phyloP scores from a whole-genome alignment of 345 rosid species.

The Ceriops tagal region DNA sequence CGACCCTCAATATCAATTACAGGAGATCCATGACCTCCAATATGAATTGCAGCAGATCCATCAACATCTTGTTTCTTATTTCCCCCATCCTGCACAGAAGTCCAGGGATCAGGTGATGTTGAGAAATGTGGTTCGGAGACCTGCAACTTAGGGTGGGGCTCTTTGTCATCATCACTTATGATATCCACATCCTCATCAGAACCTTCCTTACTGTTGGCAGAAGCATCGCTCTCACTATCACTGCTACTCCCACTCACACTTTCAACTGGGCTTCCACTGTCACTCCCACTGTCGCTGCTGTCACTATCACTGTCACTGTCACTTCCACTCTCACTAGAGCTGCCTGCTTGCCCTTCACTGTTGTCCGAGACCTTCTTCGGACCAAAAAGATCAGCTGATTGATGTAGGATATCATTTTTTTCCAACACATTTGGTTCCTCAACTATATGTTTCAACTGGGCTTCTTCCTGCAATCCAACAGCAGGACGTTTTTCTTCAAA shows the following conservation, averaged over 20 bases:
- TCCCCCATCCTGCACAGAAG: slow-evolving; percentile 31
- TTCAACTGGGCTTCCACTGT: slow-evolving; percentile 51
- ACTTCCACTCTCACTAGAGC: slow-evolving; percentile 85
- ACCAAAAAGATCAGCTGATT: slow-evolving; percentile 55
- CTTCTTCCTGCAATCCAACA: slow-evolving; percentile 34
- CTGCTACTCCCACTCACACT: slow-evolving; percentile 83
- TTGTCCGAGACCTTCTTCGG: slow-evolving; percentile 62
- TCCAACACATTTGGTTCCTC: slow-evolving; percentile 39
- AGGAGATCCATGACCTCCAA: slow-evolving; percentile 41
- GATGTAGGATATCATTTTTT: slow-evolving; percentile 45
- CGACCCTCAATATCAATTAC: slow-evolving; percentile 45
- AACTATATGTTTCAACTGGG: slow-evolving; percentile 34
- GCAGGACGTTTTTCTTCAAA: slow-evolving; percentile 38
- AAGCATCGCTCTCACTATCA: slow-evolving; percentile 86
- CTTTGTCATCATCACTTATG: slow-evolving; percentile 80
- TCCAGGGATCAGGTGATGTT: slow-evolving; percentile 32
- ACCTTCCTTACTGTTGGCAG: slow-evolving; percentile 80
- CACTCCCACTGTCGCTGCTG: slow-evolving; percentile 64
- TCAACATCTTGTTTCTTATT: slow-evolving; percentile 46
- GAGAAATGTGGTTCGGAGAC: slow-evolving; percentile 34
- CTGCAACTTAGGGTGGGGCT: slow-evolving; percentile 40
- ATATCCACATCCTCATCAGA: slow-evolving; percentile 97
- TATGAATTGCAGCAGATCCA: slow-evolving; percentile 22
- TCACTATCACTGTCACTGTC: slow-evolving; percentile 64
- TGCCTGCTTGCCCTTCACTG: slow-evolving; percentile 59